These are phyloP conservation scores for Helianthus tuberosus DNA, from an alignment of 129 eudicot genomes.

Conservation along the genomic window DNA sequence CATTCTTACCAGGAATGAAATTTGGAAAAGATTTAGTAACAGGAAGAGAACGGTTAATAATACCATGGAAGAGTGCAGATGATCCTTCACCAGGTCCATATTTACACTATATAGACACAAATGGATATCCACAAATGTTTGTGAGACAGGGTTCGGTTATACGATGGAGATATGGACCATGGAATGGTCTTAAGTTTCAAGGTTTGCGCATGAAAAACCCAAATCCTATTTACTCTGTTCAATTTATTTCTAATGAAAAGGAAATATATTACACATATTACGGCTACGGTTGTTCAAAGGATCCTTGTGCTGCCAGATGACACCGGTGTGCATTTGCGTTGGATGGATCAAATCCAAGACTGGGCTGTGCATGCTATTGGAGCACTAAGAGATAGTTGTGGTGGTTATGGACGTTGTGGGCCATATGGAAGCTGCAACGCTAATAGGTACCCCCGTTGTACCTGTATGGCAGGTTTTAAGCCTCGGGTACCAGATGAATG, in stretches of 20 bases:
- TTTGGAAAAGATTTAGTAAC: constrained; percentile 1
- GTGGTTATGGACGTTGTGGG: constrained; percentile 38
- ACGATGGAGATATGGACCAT: constrained; percentile 26
- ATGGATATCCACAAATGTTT: constrained; percentile 27
- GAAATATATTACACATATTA: constrained; percentile 25
- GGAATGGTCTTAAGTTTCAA: constrained; percentile 34
- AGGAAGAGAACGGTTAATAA: neutral
- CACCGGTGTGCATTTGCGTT: constrained; percentile 4
- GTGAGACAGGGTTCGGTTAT: constrained; percentile 16
- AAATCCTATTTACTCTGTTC: neutral
- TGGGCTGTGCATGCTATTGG: constrained; percentile 16
- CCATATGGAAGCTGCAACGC: constrained; percentile 34
- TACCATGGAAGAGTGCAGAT: constrained; percentile 31
- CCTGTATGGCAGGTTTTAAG: constrained; percentile 34
- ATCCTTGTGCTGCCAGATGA: constrained; percentile 14
- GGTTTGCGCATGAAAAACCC: neutral
- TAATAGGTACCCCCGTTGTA: constrained; percentile 15
- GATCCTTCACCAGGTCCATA: constrained; percentile 38
- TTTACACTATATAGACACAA: neutral
- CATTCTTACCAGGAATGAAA: constrained; percentile 7
- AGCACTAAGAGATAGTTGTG: constrained; percentile 28
- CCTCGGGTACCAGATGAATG: constrained; percentile 18
- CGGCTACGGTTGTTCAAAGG: constrained; percentile 7
- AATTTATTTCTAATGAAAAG: constrained; percentile 13
- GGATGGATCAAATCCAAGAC: constrained; percentile 17